A percentile compares a stretch with the other conserved stretches of the same genome.
Evolutionary conservation across 2,329 filamentous ascomycete species (phyloP).

Genomic region (Apiospora hydei): DNA sequence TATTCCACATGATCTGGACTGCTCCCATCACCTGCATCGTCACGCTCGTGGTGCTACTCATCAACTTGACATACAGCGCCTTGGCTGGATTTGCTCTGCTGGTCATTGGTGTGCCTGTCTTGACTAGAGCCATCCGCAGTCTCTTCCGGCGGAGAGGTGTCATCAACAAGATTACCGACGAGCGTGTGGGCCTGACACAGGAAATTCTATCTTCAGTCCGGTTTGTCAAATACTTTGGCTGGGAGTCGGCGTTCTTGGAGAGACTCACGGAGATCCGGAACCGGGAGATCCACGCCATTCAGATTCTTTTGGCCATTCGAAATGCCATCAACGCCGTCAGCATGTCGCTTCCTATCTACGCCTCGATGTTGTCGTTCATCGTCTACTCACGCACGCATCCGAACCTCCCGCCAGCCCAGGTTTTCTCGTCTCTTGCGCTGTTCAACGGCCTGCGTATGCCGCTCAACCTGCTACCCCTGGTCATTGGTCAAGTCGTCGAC

Average conservation of each 20-base stretch:
- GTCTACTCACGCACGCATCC: slow-evolving; percentile 75
- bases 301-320: slow-evolving; percentile 80
- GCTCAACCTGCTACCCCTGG: slow-evolving; percentile 85
- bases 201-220: slow-evolving; percentile 90
- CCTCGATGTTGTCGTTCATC: slow-evolving; percentile 94
- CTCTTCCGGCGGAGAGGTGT: slow-evolving; percentile 76
- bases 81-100: slow-evolving; percentile 87
- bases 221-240: slow-evolving; percentile 97
- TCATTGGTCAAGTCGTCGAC: slow-evolving; percentile 89
- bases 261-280: slow-evolving; percentile 77
- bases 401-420: slow-evolving; percentile 72
- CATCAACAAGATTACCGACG: slow-evolving; percentile 95
- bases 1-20: slow-evolving; percentile 94
- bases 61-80: slow-evolving; percentile 91
- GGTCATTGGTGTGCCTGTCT: slow-evolving; percentile 76
- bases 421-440: slow-evolving; percentile 92
- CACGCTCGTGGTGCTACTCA: slow-evolving; percentile 78
- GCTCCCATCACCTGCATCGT: slow-evolving; percentile 80
- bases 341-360: slow-evolving; percentile 89
- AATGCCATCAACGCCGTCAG: slow-evolving; percentile 86
- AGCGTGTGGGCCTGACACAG: slow-evolving; percentile 88
- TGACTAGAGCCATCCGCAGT: slow-evolving; percentile 78
- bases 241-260: slow-evolving; percentile 86
- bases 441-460: slow-evolving; percentile 94
- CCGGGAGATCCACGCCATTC: slow-evolving; percentile 83